phyloP scores from a whole-genome alignment of 2,329 filamentous ascomycete species.

The Metarhizium brunneum region DNA sequence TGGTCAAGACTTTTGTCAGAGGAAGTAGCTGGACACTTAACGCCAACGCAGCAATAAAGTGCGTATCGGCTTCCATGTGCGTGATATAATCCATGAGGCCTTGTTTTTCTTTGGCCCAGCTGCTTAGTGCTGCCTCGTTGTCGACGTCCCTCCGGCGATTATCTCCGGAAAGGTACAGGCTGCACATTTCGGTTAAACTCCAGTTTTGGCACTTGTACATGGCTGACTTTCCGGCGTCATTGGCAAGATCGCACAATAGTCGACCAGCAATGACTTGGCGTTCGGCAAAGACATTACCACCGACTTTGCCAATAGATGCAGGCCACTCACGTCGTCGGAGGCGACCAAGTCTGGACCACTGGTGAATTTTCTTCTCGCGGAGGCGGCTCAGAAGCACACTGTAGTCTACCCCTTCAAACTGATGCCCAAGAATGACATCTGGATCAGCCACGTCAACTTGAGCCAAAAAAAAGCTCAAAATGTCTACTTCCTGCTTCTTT shows the following conservation, averaged over 20 bases:
- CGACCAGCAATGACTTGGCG: constrained; percentile 82
- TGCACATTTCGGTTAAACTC: constrained; percentile 97
- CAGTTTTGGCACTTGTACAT: constrained; percentile 98
- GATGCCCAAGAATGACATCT: constrained; percentile 87
- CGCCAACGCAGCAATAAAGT: constrained; percentile 87
- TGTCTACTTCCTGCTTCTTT: constrained; percentile 73
- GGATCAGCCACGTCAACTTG: constrained; percentile 83
- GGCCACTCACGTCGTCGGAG: constrained; percentile 82
- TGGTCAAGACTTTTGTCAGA: constrained; percentile 89
- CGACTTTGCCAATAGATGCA: constrained; percentile 71
- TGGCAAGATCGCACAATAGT: constrained; percentile 85
- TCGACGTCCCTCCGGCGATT: constrained; percentile 76
- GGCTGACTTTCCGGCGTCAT: constrained; percentile 92
- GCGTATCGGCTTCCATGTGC: constrained; percentile 91
- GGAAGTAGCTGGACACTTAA: constrained; percentile 86
- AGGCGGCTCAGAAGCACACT: constrained; percentile 81
- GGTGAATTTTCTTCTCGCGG: constrained; percentile 81
- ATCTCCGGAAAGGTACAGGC: constrained; percentile 68
- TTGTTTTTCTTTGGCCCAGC: constrained; percentile 68
- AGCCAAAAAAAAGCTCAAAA: constrained; percentile 82
- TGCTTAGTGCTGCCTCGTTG: constrained; percentile 76
- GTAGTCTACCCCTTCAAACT: constrained; percentile 95
- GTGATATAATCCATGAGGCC: constrained; percentile 89
- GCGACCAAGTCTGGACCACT: constrained; percentile 89
- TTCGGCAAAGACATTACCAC: constrained; percentile 87